Percentiles rank a stretch among this genome's conserved stretches.
These are phyloP conservation scores for Pyrenochaeta sp. DNA, from an alignment of 2,329 filamentous ascomycete genomes.

Conservation along the genomic window DNA sequence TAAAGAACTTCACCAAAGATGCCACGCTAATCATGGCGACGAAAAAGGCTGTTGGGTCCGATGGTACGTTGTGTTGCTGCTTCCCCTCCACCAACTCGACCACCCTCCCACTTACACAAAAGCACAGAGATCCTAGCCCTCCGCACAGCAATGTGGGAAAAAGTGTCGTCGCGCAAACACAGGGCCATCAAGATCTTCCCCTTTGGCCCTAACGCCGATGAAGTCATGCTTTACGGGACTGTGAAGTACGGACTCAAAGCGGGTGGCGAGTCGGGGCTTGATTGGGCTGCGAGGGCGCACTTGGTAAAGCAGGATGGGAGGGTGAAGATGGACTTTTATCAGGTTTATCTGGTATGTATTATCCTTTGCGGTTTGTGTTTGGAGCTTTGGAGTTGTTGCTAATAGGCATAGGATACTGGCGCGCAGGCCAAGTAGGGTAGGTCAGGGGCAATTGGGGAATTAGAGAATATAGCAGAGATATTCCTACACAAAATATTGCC, in stretches of 20 bases:
- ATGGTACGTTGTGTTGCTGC: conserved; percentile 45
- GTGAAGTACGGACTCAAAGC: conserved; percentile 63
- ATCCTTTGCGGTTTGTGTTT: conserved; percentile 1
- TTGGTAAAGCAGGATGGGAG: conserved; percentile 60
- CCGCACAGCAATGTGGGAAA: conserved; percentile 62
- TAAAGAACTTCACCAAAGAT: conserved; percentile 56
- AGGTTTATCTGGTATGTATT: conserved; percentile 61
- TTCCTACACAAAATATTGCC: too few relatives aligned
- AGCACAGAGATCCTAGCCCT: conserved; percentile 62
- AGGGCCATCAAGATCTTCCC: conserved; percentile 58
- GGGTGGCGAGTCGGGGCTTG: conserved; percentile 54
- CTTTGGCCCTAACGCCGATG: conserved; percentile 54
- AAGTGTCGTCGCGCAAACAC: conserved; percentile 57
- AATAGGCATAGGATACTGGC: conserved; percentile 24
- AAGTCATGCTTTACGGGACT: conserved; percentile 63
- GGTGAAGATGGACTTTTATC: conserved; percentile 63
- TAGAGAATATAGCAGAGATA: too few relatives aligned
- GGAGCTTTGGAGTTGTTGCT: conserved; percentile 7
- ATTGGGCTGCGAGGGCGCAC: conserved; percentile 64
- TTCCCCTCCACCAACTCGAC: background rate
- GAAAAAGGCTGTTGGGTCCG: conserved; percentile 54
- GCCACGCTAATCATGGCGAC: conserved; percentile 62
- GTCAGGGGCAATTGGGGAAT: too few relatives aligned
- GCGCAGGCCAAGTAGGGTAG: conserved; percentile 14
- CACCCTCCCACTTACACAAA: background rate